Conservation (phyloP, 1,139 yeast species). For the Saccharomyces hybrid region DNA sequence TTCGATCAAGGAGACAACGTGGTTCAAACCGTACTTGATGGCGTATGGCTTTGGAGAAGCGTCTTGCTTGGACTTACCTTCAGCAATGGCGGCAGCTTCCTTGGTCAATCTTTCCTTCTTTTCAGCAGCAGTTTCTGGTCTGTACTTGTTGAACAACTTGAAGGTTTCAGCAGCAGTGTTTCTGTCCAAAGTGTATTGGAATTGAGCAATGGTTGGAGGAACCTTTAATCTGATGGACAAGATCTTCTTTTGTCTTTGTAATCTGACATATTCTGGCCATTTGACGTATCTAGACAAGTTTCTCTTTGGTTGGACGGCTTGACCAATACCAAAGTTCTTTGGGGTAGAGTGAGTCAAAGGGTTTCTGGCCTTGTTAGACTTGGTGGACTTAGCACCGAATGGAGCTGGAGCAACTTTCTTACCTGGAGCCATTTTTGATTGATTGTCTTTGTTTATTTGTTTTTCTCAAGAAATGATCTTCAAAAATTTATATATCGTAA, state of each 20-base stretch:
- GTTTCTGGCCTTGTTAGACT: conserved; percentile 44
- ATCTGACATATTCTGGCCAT: conserved; percentile 97
- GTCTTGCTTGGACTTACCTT: conserved; percentile 80
- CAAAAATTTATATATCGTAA: too few species aligned
- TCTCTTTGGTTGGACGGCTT: conserved; percentile 73
- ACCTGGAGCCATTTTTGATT: conserved; percentile 48
- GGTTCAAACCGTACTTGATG: conserved; percentile 97
- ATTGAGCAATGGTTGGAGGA: conserved; percentile 97
- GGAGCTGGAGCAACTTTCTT: conserved; percentile 93
- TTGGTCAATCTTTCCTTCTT: conserved; percentile 98
- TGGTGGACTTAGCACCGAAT: conserved; percentile 46
- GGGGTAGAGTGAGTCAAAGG: conserved; percentile 84
- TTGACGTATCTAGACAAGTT: conserved; percentile 50
- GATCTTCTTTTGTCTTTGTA: conserved; percentile 96
- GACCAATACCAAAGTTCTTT: conserved; percentile 95
- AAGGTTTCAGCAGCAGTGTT: conserved; percentile 95
- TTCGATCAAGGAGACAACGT: conserved; percentile 91
- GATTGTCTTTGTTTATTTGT: too few species aligned
- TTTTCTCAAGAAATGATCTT: too few species aligned
- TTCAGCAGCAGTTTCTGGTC: conserved; percentile 95
- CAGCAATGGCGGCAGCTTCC: conserved; percentile 98
- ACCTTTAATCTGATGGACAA: conserved; percentile 92
- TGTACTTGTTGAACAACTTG: conserved; percentile 95
- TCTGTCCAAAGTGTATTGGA: conserved; percentile 92
- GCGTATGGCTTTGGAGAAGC: conserved; percentile 53